Percentiles rank a stretch among this genome's conserved stretches.
These are phyloP conservation scores for Balakata baccata DNA, from an alignment of 345 rosid species.

Conservation along the genomic window DNA sequence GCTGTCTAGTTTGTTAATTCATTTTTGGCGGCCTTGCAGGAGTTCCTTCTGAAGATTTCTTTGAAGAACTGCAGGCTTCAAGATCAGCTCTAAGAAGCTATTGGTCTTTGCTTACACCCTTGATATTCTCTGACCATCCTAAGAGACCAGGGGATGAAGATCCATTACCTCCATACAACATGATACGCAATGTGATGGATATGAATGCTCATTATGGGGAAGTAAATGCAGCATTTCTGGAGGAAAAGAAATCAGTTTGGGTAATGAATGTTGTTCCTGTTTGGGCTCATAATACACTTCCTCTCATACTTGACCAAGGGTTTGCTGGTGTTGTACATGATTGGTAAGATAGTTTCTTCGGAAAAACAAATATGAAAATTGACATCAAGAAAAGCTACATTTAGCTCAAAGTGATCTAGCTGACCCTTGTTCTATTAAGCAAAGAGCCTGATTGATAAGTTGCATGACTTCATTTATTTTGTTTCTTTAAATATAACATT, in stretches of 20 bases:
- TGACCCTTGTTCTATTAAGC: background rate
- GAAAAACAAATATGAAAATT: background rate
- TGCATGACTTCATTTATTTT: background rate
- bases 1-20: constrained; percentile 19
- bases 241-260: constrained; percentile 77
- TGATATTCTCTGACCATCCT: constrained; percentile 98
- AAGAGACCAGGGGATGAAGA: constrained; percentile 99
- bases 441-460: background rate
- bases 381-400: background rate
- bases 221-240: constrained; percentile 69
- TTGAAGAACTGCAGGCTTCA: constrained; percentile 66
- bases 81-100: constrained; percentile 70
- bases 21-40: constrained; percentile 50
- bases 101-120: constrained; percentile 94
- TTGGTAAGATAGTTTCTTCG: constrained; percentile 47
- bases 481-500: background rate
- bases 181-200: constrained; percentile 98
- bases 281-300: constrained; percentile 65
- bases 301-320: constrained; percentile 84
- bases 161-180: constrained; percentile 90
- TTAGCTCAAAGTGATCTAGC: background rate
- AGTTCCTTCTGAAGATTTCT: constrained; percentile 66
- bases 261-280: constrained; percentile 95
- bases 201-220: constrained; percentile 95
- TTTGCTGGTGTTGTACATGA: constrained; percentile 89